Evolutionary conservation across 805 yeast species (phyloP), one percentile per base, ranked within the genome.

Genomic region (Starmerella powellii): DNA sequence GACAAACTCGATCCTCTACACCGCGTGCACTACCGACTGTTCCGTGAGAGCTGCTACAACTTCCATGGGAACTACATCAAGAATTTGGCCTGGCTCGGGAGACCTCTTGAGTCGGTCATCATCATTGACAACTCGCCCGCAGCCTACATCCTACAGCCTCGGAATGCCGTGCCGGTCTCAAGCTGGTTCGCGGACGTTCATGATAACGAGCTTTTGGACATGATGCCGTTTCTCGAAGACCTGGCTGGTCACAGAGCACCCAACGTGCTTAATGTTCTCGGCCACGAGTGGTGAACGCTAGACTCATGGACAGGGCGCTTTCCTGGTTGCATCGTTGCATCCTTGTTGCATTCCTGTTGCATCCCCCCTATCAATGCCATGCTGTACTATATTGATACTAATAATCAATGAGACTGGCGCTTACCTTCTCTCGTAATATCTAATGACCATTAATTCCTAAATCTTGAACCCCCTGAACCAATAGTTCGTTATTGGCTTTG

Each of bases 101-200:
- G 99, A 55, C 95, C 95, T 2, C 66, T 91, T 48, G 65, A 72
- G 43, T 94, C 86, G 51, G 67, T 81, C 34, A 86, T 91, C 44
- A 91, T 91, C 51, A 76, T 91, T 50, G 99, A 91, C 66, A 91
- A 91, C 63, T 87, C 97, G 2, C 97, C 99, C 1, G 95, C 97
- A 3, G 84, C 95, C n/a, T 91, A 91, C 63, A 78, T 88, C 43
- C 83, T 91, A 69, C 97, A 91, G 59, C 99, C 98, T 17, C 94
- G 85, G 61, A 95, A 91, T 65, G 94, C 97, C 8, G 80, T 91
- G 23, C 99, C 99, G 19, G 83, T 91, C 23, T 83, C 95, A 51
- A 79, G 91, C 60, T 91, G 99, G 99, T 91, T 91, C 68, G 83
- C 95, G 52, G 99, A 91, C 63, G 77, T 91, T 23, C 98, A 91